These are phyloP conservation scores for Irpex sp. DNA, from an alignment of 1,284 basidiomycete genomes.

Conservation along the genomic window DNA sequence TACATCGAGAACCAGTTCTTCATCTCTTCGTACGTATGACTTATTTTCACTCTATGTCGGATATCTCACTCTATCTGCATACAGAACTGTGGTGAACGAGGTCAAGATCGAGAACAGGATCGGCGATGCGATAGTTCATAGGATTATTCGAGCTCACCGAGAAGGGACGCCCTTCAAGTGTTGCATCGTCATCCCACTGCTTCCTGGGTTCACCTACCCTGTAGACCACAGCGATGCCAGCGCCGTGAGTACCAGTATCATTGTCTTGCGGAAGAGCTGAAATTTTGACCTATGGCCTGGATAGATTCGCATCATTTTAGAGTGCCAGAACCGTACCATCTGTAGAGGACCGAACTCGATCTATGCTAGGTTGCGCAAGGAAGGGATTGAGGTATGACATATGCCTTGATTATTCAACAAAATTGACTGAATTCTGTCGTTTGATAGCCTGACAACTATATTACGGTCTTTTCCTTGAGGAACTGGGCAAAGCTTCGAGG, in stretches of 20 bases:
- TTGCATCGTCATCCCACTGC: slow-evolving; percentile 88
- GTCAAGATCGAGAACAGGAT: slow-evolving; percentile 91
- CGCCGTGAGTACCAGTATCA: slow-evolving; percentile 53
- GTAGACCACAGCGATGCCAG: slow-evolving; percentile 92
- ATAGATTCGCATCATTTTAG: slow-evolving; percentile 89
- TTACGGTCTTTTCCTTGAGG: slow-evolving; percentile 88
- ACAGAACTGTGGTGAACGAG: slow-evolving; percentile 82
- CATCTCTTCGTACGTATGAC: slow-evolving; percentile 78
- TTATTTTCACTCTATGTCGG: background rate
- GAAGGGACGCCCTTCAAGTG: slow-evolving; percentile 88
- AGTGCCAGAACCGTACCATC: slow-evolving; percentile 92
- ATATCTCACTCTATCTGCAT: background rate
- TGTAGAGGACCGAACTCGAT: slow-evolving; percentile 91
- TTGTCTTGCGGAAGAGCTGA: background rate
- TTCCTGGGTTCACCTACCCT: slow-evolving; percentile 94
- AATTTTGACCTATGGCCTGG: slow-evolving; percentile 7
- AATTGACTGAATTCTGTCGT: too few relatives aligned
- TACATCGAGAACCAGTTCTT: slow-evolving; percentile 99
- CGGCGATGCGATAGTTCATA: slow-evolving; percentile 89
- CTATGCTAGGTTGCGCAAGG: slow-evolving; percentile 81
- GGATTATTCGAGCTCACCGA: slow-evolving; percentile 87
- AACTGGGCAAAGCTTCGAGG: slow-evolving; percentile 92
- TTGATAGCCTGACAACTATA: slow-evolving; percentile 85
- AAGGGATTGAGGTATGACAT: slow-evolving; percentile 79
- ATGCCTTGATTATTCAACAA: slow-evolving; percentile 1